Base-by-base conservation (phyloP, 2,329 filamentous ascomycete species). In the Xylariaceae sp. region DNA sequence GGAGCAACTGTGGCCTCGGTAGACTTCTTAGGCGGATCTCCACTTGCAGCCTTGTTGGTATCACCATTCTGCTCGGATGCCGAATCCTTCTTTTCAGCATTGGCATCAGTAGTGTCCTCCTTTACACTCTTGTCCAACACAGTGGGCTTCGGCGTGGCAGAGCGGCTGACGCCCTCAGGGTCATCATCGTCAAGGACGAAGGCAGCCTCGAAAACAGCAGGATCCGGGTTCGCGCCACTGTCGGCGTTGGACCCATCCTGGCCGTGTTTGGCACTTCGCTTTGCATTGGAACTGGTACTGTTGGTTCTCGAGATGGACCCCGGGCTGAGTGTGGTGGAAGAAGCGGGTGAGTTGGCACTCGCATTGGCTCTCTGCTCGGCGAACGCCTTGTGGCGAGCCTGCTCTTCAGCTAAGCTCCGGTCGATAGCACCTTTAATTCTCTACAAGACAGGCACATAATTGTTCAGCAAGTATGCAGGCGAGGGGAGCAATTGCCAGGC, bases 161-260 rank as follows among this genome's bases (percentile, higher is more conserved):
- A 75, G 53, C 85, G 80, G 60, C 83, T 88, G 2, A 80, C 78
- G 3, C 83, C 81, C 52, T 92, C 90, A 67, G 89, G 86, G 58
- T 96, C 92, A 47, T 93, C 92, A 56, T 95, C 92, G 51, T 93
- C 92, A 63, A 96, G 87, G 11, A 90, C 85, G 70, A 96, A 95
- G 35, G 91, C 89, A 0, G 85, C 84, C 69, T 95, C 91, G 64
- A 95, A 96, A 53, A 96, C 89, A 29, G 89, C 86, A 23, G 93
- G 92, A 71, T 97, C 92, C 1, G 90, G 88, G 33, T 87, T 84
- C 3, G 75, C 72, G 9, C 73, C 63, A 15, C 71, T 69, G 47
- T 80, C 77, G 55, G 69, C 70, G 55, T 68, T 62, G 21, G 62
- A 59, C 11, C 61, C 60, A 61, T 73, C 73, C 41, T 75, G 71